These are phyloP conservation scores for Amanita brunnescens DNA, from an alignment of 768 basidiomycete genomes.

Conservation along the genomic window DNA sequence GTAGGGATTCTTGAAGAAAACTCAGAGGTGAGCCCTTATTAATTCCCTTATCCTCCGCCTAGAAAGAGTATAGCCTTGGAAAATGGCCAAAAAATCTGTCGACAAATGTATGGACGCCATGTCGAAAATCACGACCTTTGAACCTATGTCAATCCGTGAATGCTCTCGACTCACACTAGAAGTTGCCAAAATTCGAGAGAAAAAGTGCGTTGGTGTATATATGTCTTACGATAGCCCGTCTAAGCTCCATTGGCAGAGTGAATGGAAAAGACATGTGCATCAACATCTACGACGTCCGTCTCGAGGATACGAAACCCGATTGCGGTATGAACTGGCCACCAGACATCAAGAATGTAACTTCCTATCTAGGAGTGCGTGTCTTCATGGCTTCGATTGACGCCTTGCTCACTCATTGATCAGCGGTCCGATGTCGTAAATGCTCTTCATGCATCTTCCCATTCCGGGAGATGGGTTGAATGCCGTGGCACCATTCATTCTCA, in stretches of 20 bases:
- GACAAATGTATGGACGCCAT: constrained; percentile 49
- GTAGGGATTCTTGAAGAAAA: constrained; percentile 69
- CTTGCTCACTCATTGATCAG: constrained; percentile 31
- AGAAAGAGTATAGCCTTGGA: constrained; percentile 43
- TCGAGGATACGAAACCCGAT: constrained; percentile 75
- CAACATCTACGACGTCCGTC: constrained; percentile 91
- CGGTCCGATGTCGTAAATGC: constrained; percentile 72
- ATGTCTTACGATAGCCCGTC: background rate
- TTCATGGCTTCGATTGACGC: background rate
- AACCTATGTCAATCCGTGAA: constrained; percentile 42
- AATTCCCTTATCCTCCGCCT: background rate
- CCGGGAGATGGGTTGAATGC: constrained; percentile 87
- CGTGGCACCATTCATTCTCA: constrained; percentile 52
- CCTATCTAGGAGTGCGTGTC: constrained; percentile 71
- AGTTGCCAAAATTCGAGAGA: constrained; percentile 31
- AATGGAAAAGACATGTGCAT: constrained; percentile 70
- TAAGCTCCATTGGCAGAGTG: constrained; percentile 32
- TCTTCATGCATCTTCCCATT: constrained; percentile 70
- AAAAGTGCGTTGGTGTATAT: constrained; percentile 22
- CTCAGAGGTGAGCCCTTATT: constrained; percentile 42
- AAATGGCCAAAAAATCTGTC: constrained; percentile 43
- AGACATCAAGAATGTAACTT: constrained; percentile 65
- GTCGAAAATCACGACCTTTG: constrained; percentile 34
- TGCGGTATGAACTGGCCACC: constrained; percentile 99
- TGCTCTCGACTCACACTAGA: constrained; percentile 55